phyloP scores from a whole-genome alignment of 2,329 filamentous ascomycete genomes.

The Claviceps sorghi region DNA sequence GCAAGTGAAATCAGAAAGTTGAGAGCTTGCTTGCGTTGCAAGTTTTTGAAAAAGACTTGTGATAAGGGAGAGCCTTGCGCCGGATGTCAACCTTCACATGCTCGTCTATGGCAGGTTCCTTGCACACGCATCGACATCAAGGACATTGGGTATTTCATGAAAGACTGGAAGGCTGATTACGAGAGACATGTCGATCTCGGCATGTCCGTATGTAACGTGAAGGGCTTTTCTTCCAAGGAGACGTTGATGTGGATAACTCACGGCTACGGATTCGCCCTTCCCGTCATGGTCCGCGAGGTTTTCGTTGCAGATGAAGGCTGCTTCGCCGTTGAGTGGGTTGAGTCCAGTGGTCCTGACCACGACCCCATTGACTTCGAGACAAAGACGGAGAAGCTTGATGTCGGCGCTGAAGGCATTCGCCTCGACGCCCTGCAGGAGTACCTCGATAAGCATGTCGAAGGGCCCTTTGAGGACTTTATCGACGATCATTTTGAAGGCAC shows the following conservation, averaged over 20 bases:
- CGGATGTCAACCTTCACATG: slow-evolving; percentile 90
- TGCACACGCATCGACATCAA: slow-evolving; percentile 98
- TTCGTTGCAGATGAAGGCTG: slow-evolving; percentile 84
- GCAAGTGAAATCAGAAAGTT: slow-evolving; percentile 94
- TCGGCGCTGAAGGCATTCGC: slow-evolving; percentile 77
- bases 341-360: slow-evolving; percentile 53
- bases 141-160: slow-evolving; percentile 97
- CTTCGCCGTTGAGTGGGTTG: slow-evolving; percentile 88
- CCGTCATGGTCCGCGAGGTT: slow-evolving; percentile 86
- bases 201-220: slow-evolving; percentile 89
- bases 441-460: slow-evolving; percentile 86
- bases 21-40: slow-evolving; percentile 85
- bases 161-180: slow-evolving; percentile 96
- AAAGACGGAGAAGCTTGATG: slow-evolving; percentile 75
- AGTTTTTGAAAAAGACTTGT: slow-evolving; percentile 98
- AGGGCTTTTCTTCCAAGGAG: slow-evolving; percentile 58
- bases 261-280: slow-evolving; percentile 84
- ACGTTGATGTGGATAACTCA: slow-evolving; percentile 82
- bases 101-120: slow-evolving; percentile 90
- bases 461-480: slow-evolving; percentile 82
- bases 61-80: slow-evolving; percentile 94
- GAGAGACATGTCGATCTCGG: slow-evolving; percentile 77
- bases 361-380: slow-evolving; percentile 71
- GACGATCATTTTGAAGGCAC: slow-evolving; percentile 95
- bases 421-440: slow-evolving; percentile 74